Evolutionary conservation across 495 filamentous ascomycete species (phyloP).

Genomic region (Trypethelium eluteriae): DNA sequence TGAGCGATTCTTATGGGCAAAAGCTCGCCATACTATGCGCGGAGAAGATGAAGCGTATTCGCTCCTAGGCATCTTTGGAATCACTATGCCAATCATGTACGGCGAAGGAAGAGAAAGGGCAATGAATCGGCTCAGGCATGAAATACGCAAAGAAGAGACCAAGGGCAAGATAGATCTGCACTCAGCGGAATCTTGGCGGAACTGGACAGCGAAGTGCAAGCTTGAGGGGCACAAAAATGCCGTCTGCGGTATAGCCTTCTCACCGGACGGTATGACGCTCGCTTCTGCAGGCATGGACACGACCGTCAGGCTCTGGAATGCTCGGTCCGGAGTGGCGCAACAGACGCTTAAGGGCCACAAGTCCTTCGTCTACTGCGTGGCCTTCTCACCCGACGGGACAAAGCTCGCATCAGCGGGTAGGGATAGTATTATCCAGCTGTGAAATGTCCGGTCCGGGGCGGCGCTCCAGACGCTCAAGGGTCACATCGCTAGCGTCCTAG

Average conservation of each 20-base stretch:
- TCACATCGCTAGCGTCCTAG: background rate
- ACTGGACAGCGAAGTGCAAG: background rate
- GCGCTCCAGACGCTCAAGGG: background rate
- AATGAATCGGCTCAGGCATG: constrained; percentile 18
- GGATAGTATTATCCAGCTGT: background rate
- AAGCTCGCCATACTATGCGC: constrained; percentile 1
- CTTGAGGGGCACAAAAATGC: background rate
- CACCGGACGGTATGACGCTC: background rate
- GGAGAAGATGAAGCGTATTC: constrained; percentile 16
- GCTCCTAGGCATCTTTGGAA: constrained; percentile 16
- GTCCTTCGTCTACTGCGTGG: background rate
- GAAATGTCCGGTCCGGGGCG: background rate
- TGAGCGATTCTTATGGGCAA: constrained; percentile 16
- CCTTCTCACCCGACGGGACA: background rate
- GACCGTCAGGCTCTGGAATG: background rate
- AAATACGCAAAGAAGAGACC: constrained; percentile 6
- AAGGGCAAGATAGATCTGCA: background rate
- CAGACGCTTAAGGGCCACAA: background rate
- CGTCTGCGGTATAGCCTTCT: background rate
- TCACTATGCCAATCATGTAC: constrained; percentile 25
- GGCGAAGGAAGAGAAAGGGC: constrained; percentile 20
- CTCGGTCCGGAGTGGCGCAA: background rate
- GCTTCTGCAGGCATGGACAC: background rate
- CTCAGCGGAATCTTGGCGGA: background rate
- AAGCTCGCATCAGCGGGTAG: background rate